phyloP scores from a whole-genome alignment of 257 asterid genomes.

The Penstemon barbatus region DNA sequence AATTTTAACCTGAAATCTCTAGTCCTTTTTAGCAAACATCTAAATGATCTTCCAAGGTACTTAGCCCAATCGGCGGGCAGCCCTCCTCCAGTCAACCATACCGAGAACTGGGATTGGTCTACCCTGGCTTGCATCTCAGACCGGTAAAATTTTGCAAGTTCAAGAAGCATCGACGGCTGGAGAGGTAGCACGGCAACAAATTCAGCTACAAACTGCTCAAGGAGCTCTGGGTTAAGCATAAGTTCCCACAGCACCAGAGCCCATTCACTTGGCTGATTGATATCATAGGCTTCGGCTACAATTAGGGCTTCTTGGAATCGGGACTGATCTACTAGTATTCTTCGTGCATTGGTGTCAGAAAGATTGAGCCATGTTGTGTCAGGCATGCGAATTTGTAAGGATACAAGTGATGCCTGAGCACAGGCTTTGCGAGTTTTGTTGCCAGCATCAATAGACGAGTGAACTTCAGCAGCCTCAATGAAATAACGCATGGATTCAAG shows the following conservation, averaged over 20 bases:
- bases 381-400: conserved; percentile 97
- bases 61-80: conserved; percentile 92
- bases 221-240: conserved; percentile 91
- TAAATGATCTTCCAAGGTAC: conserved; percentile 76
- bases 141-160: conserved; percentile 85
- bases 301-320: conserved; percentile 92
- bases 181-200: conserved; percentile 92
- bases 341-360: conserved; percentile 87
- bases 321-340: conserved; percentile 83
- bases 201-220: conserved; percentile 87
- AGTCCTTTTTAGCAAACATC: conserved; percentile 83
- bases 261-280: conserved; percentile 97
- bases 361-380: conserved; percentile 83
- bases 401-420: conserved; percentile 93
- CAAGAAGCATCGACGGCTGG: conserved; percentile 91
- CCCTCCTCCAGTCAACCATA: conserved; percentile 96
- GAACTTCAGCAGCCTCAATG: conserved; percentile 91
- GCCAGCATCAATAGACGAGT: conserved; percentile 97
- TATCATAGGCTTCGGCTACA: conserved; percentile 96
- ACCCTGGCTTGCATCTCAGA: conserved; percentile 93
- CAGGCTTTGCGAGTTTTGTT: conserved; percentile 77
- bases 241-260: conserved; percentile 97
- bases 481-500: conserved; percentile 82
- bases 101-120: conserved; percentile 91
- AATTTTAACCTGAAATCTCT: conserved; percentile 66